Conservation (phyloP, 371 early-diverging fungal species). For the Entomophthora muscae region DNA sequence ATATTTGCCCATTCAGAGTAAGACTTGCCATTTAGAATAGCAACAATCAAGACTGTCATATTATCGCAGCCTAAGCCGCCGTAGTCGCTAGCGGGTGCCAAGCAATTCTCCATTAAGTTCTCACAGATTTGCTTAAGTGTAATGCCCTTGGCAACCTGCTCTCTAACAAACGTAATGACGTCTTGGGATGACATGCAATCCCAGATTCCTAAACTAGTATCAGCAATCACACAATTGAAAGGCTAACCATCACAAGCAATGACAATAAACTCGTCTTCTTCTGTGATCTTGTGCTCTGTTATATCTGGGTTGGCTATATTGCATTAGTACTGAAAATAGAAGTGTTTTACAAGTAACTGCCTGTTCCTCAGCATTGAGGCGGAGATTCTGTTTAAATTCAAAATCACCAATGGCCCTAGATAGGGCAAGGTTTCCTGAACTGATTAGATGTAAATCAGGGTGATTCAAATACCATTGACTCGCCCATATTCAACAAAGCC, state of each 20-base stretch:
- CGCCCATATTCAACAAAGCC: constrained; percentile 90
- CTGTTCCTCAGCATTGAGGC: constrained; percentile 65
- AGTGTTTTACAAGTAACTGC: constrained; percentile 50
- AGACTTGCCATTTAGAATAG: constrained; percentile 52
- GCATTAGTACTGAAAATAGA: constrained; percentile 1
- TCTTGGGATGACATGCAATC: constrained; percentile 86
- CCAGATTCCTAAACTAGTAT: constrained; percentile 60
- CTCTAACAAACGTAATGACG: constrained; percentile 62
- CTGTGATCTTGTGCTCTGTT: constrained; percentile 30
- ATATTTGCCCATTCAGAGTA: constrained; percentile 44
- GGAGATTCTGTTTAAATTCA: constrained; percentile 68
- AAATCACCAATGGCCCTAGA: constrained; percentile 94
- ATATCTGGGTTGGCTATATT: constrained; percentile 66
- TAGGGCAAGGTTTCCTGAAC: constrained; percentile 67
- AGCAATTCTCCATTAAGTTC: constrained; percentile 72
- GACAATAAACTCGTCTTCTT: constrained; percentile 78
- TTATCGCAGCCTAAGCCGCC: constrained; percentile 95
- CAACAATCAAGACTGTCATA: constrained; percentile 92
- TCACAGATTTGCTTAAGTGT: constrained; percentile 58
- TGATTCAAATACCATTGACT: constrained; percentile 90
- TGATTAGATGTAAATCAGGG: no score
- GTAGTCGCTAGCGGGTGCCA: constrained; percentile 60
- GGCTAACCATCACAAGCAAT: constrained; percentile 85
- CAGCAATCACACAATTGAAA: neutral
- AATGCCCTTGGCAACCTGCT: constrained; percentile 29